Conservation (phyloP, 2,329 filamentous ascomycete genomes). For the Chrysoporthe austroafricana region DNA sequence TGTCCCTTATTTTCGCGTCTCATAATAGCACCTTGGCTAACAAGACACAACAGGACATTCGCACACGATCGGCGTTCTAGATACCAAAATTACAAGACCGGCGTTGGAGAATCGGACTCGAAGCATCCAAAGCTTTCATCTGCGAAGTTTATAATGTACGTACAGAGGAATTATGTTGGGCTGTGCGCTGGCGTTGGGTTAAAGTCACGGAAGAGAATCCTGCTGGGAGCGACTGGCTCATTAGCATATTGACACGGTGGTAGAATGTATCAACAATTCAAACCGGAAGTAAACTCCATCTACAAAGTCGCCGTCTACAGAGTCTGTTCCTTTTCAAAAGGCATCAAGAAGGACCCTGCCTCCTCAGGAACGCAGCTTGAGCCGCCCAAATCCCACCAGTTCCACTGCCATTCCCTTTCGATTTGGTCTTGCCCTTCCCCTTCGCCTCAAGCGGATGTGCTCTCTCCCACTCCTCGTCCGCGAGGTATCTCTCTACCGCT, state of each 20-base stretch:
- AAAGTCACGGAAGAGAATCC: conserved; percentile 2
- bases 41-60: conserved; percentile 51
- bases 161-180: conserved; percentile 17
- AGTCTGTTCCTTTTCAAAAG: not conserved
- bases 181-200: conserved; percentile 20
- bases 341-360: conserved; percentile 17
- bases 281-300: not conserved
- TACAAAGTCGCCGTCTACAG: conserved; percentile 11
- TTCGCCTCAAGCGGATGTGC: conserved; percentile 61
- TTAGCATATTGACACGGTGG: conserved; percentile 13
- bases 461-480: conserved; percentile 77
- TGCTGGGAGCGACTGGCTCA: not conserved
- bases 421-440: conserved; percentile 35
- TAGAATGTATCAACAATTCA: conserved; percentile 8
- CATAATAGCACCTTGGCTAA: conserved; percentile 26
- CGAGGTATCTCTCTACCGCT: conserved; percentile 67
- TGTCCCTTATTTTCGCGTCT: conserved; percentile 31
- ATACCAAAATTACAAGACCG: conserved; percentile 10
- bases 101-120: conserved; percentile 23
- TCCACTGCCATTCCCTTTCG: not conserved
- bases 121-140: conserved; percentile 22
- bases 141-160: conserved; percentile 21
- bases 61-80: conserved; percentile 63
- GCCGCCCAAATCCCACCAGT: conserved; percentile 24
- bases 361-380: conserved; percentile 27